Evolutionary conservation across 2,329 filamentous ascomycete genomes (phyloP).

Genomic region (Neopestalotiopsis rosae): DNA sequence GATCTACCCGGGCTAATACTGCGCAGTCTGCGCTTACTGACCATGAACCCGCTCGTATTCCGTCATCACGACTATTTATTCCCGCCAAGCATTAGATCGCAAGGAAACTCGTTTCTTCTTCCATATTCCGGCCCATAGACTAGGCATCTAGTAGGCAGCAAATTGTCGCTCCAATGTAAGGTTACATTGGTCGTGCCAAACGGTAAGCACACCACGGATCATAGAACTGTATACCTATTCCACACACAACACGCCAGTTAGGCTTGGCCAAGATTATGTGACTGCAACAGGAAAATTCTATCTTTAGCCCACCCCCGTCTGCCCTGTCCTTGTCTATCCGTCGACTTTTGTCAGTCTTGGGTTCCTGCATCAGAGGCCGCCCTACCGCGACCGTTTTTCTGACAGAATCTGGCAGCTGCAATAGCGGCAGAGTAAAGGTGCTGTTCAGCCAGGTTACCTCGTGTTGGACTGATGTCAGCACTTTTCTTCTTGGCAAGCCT

Average conservation of each 20-base stretch:
- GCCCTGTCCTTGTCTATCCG: neutral
- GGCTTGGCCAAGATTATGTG: neutral
- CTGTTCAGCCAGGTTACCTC: neutral
- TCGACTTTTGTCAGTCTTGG: neutral
- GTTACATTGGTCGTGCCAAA: neutral
- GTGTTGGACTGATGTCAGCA: constrained; percentile 13
- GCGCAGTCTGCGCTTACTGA: neutral
- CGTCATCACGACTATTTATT: neutral
- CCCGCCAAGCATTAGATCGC: neutral
- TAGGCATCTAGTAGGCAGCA: neutral
- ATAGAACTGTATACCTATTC: neutral
- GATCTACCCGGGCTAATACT: neutral
- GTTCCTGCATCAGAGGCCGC: constrained; percentile 1
- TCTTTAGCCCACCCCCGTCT: neutral
- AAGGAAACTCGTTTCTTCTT: neutral
- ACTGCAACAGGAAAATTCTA: neutral
- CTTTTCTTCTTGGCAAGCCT: neutral
- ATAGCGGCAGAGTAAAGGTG: neutral
- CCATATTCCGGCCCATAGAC: neutral
- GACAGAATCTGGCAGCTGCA: neutral
- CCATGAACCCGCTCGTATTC: neutral
- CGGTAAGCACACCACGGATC: neutral
- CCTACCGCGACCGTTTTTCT: neutral
- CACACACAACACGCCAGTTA: neutral
- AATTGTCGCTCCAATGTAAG: neutral